Percentiles rank a stretch among this genome's conserved stretches.
These are phyloP conservation scores for Eimeria praecox DNA, from an alignment of 169 alveolate genomes.

Conservation along the genomic window DNA sequence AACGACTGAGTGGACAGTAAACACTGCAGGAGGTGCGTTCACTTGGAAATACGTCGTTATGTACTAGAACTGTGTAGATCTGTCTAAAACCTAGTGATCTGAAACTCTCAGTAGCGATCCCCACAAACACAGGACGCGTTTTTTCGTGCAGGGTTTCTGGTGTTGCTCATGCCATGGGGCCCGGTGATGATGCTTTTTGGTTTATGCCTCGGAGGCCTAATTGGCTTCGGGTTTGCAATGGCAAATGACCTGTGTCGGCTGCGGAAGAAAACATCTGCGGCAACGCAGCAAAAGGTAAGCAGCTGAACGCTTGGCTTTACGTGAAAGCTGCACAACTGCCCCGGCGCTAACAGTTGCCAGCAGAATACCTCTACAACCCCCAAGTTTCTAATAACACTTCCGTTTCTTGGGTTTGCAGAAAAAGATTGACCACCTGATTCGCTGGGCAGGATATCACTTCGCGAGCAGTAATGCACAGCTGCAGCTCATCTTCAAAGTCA, in stretches of 20 bases:
- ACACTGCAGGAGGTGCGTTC: slow-evolving; percentile 74
- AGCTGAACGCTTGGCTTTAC: neutral
- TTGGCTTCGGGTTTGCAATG: slow-evolving; percentile 79
- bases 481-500: slow-evolving; percentile 80
- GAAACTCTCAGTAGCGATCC: neutral
- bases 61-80: neutral
- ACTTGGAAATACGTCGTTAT: neutral
- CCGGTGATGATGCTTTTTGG: slow-evolving; percentile 80
- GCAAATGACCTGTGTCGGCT: slow-evolving; percentile 80
- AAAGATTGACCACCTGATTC: slow-evolving; percentile 74
- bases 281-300: slow-evolving; percentile 76
- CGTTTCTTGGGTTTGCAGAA: slow-evolving; percentile 21
- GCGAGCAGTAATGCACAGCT: slow-evolving; percentile 74
- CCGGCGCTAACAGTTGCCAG: neutral
- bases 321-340: neutral
- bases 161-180: slow-evolving; percentile 80
- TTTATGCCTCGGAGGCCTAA: slow-evolving; percentile 53
- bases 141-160: slow-evolving; percentile 51
- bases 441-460: slow-evolving; percentile 83
- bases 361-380: neutral
- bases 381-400: neutral
- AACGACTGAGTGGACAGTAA: slow-evolving; percentile 80
- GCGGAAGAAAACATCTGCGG: slow-evolving; percentile 76
- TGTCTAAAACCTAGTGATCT: neutral
- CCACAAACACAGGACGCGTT: neutral